These are phyloP conservation scores for Cordyceps cicadae DNA, from an alignment of 2,329 filamentous ascomycete genomes.

Conservation along the genomic window DNA sequence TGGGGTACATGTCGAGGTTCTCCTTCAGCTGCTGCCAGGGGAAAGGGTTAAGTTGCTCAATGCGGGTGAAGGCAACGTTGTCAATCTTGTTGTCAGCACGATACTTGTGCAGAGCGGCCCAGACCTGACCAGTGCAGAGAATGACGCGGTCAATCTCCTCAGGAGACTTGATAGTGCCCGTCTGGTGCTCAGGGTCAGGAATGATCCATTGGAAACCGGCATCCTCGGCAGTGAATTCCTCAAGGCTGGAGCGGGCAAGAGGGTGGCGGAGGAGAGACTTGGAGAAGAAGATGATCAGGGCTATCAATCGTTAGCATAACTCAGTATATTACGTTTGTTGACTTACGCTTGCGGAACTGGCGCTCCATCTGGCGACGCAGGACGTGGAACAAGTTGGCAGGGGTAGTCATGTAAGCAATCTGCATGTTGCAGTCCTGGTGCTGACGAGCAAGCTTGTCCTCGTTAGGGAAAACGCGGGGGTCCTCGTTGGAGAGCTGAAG, in stretches of 20 bases:
- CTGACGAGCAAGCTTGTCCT: conserved; percentile 87
- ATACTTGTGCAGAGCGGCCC: conserved; percentile 82
- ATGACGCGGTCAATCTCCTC: conserved; percentile 92
- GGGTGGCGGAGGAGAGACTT: conserved; percentile 95
- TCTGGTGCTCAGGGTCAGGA: conserved; percentile 75
- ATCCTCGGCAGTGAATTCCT: conserved; percentile 75
- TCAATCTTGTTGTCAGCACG: conserved; percentile 78
- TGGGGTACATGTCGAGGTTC: conserved; percentile 94
- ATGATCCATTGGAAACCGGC: conserved; percentile 98
- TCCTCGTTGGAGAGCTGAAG: conserved; percentile 97
- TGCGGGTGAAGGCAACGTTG: conserved; percentile 85
- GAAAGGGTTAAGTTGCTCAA: conserved; percentile 98
- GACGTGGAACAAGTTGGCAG: conserved; percentile 92
- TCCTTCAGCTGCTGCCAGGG: conserved; percentile 95
- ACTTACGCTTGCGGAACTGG: conserved; percentile 97
- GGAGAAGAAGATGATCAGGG: conserved; percentile 95
- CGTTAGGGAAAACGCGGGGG: conserved; percentile 79
- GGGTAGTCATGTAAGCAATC: conserved; percentile 93
- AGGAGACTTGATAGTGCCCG: conserved; percentile 62
- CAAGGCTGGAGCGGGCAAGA: conserved; percentile 76
- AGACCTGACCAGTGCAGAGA: conserved; percentile 92
- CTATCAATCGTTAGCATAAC: conserved; percentile 33
- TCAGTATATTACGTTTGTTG: not conserved
- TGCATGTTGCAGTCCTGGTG: conserved; percentile 99
- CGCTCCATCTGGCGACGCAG: conserved; percentile 96